Conservation (phyloP, 164 flowering plant species). For the Macadamia integrifolia region DNA sequence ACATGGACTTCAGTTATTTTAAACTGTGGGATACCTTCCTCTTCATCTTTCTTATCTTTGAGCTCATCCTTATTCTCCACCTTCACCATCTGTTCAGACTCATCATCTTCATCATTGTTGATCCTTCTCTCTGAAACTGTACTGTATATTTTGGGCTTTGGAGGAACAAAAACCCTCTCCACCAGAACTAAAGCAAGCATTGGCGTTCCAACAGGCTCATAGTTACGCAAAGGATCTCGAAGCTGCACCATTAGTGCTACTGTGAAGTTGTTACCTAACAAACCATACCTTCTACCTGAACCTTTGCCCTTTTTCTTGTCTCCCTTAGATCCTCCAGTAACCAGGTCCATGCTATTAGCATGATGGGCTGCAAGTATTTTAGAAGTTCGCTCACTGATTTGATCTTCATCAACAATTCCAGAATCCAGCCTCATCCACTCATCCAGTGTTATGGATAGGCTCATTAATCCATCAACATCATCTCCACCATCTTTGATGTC, state of each 20-base stretch:
- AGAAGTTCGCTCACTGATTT: conserved; percentile 58
- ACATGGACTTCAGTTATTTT: conserved; percentile 58
- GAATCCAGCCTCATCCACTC: conserved; percentile 93
- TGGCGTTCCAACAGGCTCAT: conserved; percentile 91
- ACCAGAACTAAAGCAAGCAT: conserved; percentile 95
- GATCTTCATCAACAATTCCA: conserved; percentile 71
- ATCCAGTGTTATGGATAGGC: conserved; percentile 80
- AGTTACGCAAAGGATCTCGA: conserved; percentile 86
- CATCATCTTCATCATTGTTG: conserved; percentile 44
- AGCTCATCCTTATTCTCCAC: conserved; percentile 23
- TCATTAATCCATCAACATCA: conserved; percentile 78
- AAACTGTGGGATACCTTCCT: conserved; percentile 49
- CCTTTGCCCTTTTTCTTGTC: conserved; percentile 48
- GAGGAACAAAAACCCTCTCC: conserved; percentile 79
- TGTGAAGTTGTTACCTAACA: conserved; percentile 85
- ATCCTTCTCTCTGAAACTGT: conserved; percentile 40
- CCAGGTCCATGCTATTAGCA: conserved; percentile 44
- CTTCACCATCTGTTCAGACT: conserved; percentile 18
- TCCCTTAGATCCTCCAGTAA: conserved; percentile 46
- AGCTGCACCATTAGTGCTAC: conserved; percentile 92
- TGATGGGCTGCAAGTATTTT: conserved; percentile 89
- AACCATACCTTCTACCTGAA: conserved; percentile 58
- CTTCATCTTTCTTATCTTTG: conserved; percentile 37
- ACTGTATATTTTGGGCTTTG: conserved; percentile 68
- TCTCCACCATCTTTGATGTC: conserved; percentile 58